Conservation (phyloP, 352 stramenopile species). For the Phytophthora agathidicida region DNA sequence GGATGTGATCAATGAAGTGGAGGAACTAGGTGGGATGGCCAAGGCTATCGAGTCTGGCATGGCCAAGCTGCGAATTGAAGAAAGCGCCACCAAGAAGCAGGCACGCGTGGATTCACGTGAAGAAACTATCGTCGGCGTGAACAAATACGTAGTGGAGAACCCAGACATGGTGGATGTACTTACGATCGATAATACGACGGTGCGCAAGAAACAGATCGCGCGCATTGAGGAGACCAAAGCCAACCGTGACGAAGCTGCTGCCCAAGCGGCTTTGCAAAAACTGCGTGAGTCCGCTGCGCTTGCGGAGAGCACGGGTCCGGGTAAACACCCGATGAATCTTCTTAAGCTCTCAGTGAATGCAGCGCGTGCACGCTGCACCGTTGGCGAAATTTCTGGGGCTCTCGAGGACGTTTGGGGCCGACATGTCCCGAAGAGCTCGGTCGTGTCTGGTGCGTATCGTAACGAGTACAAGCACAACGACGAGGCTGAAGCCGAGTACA, state of each 20-base stretch:
- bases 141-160: slow-evolving; percentile 95
- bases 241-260: slow-evolving; percentile 79
- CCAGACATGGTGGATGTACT: slow-evolving; percentile 92
- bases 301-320: slow-evolving; percentile 70
- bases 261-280: slow-evolving; percentile 58
- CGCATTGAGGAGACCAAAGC: slow-evolving; percentile 87
- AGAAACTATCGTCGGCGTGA: slow-evolving; percentile 96
- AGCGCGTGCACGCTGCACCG: slow-evolving; percentile 88
- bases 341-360: slow-evolving; percentile 94
- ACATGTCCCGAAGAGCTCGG: slow-evolving; percentile 87
- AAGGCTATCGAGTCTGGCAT: slow-evolving; percentile 96
- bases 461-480: slow-evolving; percentile 63
- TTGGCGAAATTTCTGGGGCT: slow-evolving; percentile 96
- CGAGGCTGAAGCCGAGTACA: slow-evolving; percentile 87
- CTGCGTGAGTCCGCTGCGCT: slow-evolving; percentile 58
- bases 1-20: slow-evolving; percentile 86
- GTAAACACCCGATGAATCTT: slow-evolving; percentile 93
- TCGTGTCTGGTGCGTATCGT: slow-evolving; percentile 64
- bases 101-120: slow-evolving; percentile 94
- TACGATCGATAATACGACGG: slow-evolving; percentile 93
- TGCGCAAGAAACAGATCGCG: slow-evolving; percentile 91
- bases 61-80: slow-evolving; percentile 97
- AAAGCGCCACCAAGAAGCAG: slow-evolving; percentile 96
- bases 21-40: slow-evolving; percentile 96
- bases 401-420: slow-evolving; percentile 95